Base-by-base conservation (phyloP, 257 asterid species). In the Coffea eugenioides region DNA sequence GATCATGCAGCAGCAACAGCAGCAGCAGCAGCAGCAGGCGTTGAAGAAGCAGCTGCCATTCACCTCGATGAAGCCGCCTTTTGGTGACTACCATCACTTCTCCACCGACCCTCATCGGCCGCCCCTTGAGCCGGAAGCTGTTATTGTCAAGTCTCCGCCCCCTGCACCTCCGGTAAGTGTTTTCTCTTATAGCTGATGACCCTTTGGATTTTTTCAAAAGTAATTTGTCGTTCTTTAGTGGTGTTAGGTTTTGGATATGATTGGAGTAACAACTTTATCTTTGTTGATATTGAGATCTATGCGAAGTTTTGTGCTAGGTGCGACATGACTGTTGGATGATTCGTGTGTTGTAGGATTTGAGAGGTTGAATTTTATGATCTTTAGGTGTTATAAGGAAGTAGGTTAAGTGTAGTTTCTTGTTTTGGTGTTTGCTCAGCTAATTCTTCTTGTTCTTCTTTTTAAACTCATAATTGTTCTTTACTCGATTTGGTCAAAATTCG, bases 81-180 rank as follows among this genome's bases (percentile, higher is more conserved):
- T 88, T 79, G 94, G 93, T 8, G 97, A 88, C 84, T 89, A 92
- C 86, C 97, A 91, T 80, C 93, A 83, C 84, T 90, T 93, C 85
- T 82, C 90, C 76, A 87, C 84, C 71, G 89, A 84, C 78, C 64
- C 90, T 49, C 83, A 68, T 41, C 85, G 75, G 70, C 84, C 83
- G 70, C 83, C 84, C 82, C 92, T 81, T 64, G 90, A 90, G 75
- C 86, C 90, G 20, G 90, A 94, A 81, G 84, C 88, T 81, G 79
- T 95, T 69, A 88, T 90, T 14, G 91, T 91, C 39, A 92, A 86
- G 85, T 87, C 92, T 80, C 93, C 91, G 12, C 84, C 84, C n/a
- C 81, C 84, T 71, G 59, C 84, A 34, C 81, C 81, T 71, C 73
- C 46, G 15, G 99, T 93, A 71, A 90, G 97, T 80, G 34, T 54